Conservation (phyloP, 768 basidiomycete species). For the Pulveroboletus sp. region DNA sequence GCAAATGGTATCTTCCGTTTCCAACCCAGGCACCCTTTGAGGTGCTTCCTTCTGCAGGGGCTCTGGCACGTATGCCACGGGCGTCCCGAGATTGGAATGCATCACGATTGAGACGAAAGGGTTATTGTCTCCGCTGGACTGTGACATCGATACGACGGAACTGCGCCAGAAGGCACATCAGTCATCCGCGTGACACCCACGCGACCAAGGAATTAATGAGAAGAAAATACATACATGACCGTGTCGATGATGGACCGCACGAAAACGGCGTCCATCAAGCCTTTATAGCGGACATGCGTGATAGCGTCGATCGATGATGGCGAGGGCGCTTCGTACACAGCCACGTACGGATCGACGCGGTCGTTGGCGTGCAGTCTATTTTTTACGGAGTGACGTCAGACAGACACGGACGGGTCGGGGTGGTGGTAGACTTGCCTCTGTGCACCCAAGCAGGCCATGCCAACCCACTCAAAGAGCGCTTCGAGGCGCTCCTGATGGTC, state of each 20-base stretch:
- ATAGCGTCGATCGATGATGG: slow-evolving; percentile 43
- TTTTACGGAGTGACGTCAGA: too few relatives aligned
- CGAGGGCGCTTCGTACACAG: slow-evolving; percentile 56
- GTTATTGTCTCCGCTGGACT: slow-evolving; percentile 3
- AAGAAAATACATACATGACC: slow-evolving; percentile 29
- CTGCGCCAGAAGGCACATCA: slow-evolving; percentile 1
- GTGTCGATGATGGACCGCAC: slow-evolving; percentile 49
- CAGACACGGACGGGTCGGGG: neutral
- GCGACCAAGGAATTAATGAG: neutral
- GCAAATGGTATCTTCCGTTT: slow-evolving; percentile 54
- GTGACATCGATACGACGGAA: slow-evolving; percentile 8
- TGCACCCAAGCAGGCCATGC: slow-evolving; percentile 62
- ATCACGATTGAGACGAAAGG: slow-evolving; percentile 18
- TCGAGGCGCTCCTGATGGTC: slow-evolving; percentile 47
- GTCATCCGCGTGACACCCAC: neutral
- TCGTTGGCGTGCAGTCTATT: slow-evolving; percentile 57
- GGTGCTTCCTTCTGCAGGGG: slow-evolving; percentile 27
- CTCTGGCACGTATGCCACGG: slow-evolving; percentile 49
- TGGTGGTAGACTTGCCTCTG: slow-evolving; percentile 45
- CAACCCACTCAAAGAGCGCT: slow-evolving; percentile 67
- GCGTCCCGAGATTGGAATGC: slow-evolving; percentile 42
- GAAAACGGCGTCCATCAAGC: slow-evolving; percentile 51
- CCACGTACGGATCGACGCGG: slow-evolving; percentile 64
- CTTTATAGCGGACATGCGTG: slow-evolving; percentile 57
- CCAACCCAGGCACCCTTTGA: slow-evolving; percentile 39